A percentile compares a stretch with the other conserved stretches of the same genome.
These are phyloP conservation scores for Xylaria bambusicola DNA, from an alignment of 495 filamentous ascomycete genomes.

Conservation along the genomic window DNA sequence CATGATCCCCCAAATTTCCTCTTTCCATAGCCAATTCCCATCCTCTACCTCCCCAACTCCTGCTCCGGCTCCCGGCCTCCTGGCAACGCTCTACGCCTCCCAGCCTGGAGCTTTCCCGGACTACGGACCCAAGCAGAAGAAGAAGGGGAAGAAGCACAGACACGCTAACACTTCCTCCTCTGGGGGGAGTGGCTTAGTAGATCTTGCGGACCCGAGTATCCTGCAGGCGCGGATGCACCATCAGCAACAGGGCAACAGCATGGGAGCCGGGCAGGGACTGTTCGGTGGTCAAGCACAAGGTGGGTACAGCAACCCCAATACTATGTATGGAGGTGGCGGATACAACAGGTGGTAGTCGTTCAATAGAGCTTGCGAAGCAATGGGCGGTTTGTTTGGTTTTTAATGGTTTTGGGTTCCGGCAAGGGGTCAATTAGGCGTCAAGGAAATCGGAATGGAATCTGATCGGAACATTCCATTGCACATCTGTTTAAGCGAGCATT, in stretches of 20 bases:
- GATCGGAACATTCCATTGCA: conserved; percentile 38
- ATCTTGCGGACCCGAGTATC: conserved; percentile 99
- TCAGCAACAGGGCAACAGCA: conserved; percentile 64
- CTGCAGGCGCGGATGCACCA: conserved; percentile 97
- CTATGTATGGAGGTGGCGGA: conserved; percentile 78
- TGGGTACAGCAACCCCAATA: conserved; percentile 84
- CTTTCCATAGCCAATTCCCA: conserved; percentile 77
- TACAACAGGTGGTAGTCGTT: conserved; percentile 70
- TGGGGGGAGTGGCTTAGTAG: conserved; percentile 94
- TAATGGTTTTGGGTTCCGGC: conserved; percentile 19
- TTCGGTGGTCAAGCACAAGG: conserved; percentile 93
- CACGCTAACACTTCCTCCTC: conserved; percentile 99
- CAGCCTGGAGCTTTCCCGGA: conserved; percentile 83
- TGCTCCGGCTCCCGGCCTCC: conserved; percentile 83
- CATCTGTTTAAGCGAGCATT: conserved; percentile 40
- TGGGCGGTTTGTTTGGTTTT: conserved; percentile 26
- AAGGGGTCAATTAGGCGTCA: conserved; percentile 41
- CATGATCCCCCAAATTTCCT: conserved; percentile 46
- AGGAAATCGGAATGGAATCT: conserved; percentile 37
- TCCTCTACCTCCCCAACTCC: conserved; percentile 75
- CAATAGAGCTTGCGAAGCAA: conserved; percentile 21
- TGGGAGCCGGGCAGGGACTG: conserved; percentile 82
- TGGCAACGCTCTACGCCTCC: conserved; percentile 86
- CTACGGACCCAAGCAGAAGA: conserved; percentile 92
- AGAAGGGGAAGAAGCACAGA: conserved; percentile 99